Conservation (phyloP, 305 asterid genomes). For the Euphrasia arctica region DNA sequence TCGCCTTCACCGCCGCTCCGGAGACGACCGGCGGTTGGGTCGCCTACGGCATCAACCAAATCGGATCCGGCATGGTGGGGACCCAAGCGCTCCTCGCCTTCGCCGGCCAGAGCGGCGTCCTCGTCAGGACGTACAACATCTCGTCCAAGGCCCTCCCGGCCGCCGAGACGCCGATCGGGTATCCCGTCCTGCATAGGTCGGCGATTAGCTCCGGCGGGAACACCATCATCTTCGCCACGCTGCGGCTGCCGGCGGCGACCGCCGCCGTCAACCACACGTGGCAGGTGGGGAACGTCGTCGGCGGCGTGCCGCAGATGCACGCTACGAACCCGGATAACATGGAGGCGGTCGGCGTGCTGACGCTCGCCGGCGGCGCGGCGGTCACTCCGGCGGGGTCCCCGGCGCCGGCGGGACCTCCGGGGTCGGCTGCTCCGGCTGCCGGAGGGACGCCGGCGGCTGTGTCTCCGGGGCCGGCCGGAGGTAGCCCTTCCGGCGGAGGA, state of each 20-base stretch:
- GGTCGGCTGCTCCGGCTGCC: conserved; percentile 27
- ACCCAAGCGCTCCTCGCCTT: conserved; percentile 51
- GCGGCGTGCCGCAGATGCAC: conserved; percentile 60
- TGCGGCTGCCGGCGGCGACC: conserved; percentile 57
- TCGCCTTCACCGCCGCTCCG: conserved; percentile 56
- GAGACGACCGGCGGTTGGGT: conserved; percentile 56
- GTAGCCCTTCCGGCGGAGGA: conserved; percentile 15
- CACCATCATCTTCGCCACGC: conserved; percentile 56
- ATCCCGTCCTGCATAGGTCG: conserved; percentile 35
- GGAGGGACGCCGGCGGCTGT: not conserved
- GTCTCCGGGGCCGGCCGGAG: not conserved
- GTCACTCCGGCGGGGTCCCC: conserved; percentile 34
- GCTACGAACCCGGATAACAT: conserved; percentile 45
- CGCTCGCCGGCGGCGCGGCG: conserved; percentile 37
- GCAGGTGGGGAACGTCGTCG: conserved; percentile 66
- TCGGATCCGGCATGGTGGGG: conserved; percentile 50
- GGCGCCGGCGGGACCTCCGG: conserved; percentile 11
- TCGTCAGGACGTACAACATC: conserved; percentile 48
- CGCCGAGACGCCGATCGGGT: conserved; percentile 42
- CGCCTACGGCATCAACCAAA: conserved; percentile 67
- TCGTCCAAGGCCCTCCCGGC: conserved; percentile 34
- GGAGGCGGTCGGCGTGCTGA: conserved; percentile 43
- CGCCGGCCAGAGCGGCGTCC: conserved; percentile 39
- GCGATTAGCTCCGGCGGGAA: conserved; percentile 43
- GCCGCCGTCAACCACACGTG: conserved; percentile 63